A percentile compares a stretch with the other conserved stretches of the same genome.
These are phyloP conservation scores for Phlebiopsis flavidoalba DNA, from an alignment of 768 basidiomycete genomes.

Conservation along the genomic window DNA sequence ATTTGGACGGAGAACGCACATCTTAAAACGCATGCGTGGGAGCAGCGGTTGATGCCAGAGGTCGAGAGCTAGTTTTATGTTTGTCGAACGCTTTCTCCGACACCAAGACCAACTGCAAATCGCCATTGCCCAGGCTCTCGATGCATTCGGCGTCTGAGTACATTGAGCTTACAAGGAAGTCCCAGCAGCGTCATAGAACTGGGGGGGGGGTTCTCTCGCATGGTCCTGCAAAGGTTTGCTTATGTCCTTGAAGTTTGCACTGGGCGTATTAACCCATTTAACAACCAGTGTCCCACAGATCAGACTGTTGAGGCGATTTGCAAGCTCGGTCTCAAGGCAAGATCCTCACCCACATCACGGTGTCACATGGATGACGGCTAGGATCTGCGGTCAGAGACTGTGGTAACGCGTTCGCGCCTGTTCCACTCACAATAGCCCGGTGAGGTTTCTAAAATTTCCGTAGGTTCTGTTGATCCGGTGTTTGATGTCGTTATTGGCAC, in stretches of 20 bases:
- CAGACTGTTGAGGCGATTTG: conserved; percentile 98
- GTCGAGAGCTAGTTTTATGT: conserved; percentile 99
- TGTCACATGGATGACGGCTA: conserved; percentile 99
- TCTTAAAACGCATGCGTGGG: conserved; percentile 12
- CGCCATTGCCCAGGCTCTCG: conserved; percentile 95
- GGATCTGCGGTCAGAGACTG: conserved; percentile 97
- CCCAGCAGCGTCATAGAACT: conserved; percentile 96
- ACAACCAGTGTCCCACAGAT: conserved; percentile 47
- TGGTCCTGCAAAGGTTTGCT: conserved; percentile 51
- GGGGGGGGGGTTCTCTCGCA: no score
- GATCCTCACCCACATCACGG: conserved; percentile 97
- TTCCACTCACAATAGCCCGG: no score
- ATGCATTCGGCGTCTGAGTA: conserved; percentile 99
- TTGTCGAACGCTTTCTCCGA: conserved; percentile 99
- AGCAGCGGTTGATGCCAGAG: conserved; percentile 61
- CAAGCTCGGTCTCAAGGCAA: conserved; percentile 96
- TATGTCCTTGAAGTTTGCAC: background rate
- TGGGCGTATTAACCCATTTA: background rate
- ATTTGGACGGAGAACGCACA: background rate
- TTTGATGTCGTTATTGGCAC: conserved; percentile 99
- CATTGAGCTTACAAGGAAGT: conserved; percentile 99
- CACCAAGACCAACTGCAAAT: conserved; percentile 99
- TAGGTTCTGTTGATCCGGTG: conserved; percentile 68
- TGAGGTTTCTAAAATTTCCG: background rate
- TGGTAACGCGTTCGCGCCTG: conserved; percentile 46